Evolutionary conservation across 2,329 filamentous ascomycete genomes (phyloP).

Genomic region (Orbilia ellipsospora): DNA sequence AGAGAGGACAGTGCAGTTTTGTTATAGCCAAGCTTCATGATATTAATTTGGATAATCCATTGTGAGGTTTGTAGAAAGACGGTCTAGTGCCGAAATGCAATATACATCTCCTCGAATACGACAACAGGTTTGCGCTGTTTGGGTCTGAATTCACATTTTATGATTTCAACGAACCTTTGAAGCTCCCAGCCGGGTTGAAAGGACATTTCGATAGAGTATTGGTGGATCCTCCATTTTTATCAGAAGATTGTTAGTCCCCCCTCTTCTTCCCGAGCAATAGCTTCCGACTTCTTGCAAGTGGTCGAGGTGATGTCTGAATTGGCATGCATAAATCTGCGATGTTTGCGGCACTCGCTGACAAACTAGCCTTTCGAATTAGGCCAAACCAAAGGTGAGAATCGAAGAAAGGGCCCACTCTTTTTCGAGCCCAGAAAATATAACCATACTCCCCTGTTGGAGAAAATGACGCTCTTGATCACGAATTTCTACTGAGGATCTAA

Average conservation of each 20-base stretch:
- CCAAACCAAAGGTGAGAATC: slow-evolving; percentile 48
- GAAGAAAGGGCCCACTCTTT: slow-evolving; percentile 11
- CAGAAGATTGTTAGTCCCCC: slow-evolving; percentile 80
- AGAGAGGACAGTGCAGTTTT: too few species aligned
- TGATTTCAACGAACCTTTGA: slow-evolving; percentile 76
- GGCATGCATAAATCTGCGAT: slow-evolving; percentile 4
- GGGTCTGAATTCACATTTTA: slow-evolving; percentile 76
- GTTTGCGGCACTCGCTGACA: slow-evolving; percentile 4
- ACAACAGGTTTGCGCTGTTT: slow-evolving; percentile 78
- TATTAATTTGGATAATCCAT: not conserved
- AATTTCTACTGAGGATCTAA: slow-evolving; percentile 33
- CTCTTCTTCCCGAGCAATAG: slow-evolving; percentile 41
- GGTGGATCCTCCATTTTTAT: slow-evolving; percentile 82
- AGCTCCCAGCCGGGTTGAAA: slow-evolving; percentile 60
- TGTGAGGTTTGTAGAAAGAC: slow-evolving; percentile 36
- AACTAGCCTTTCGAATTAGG: slow-evolving; percentile 29
- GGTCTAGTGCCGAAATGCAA: slow-evolving; percentile 65
- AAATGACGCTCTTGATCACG: slow-evolving; percentile 32
- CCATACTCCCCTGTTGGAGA: not conserved
- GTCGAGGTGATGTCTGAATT: not conserved
- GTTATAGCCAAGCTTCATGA: too few species aligned
- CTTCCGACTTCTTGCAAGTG: not conserved
- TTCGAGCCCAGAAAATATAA: not conserved
- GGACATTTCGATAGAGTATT: slow-evolving; percentile 76
- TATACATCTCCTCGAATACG: slow-evolving; percentile 77